Conservation (phyloP, 108 stramenopile species). For the Skeletonema costatum region DNA sequence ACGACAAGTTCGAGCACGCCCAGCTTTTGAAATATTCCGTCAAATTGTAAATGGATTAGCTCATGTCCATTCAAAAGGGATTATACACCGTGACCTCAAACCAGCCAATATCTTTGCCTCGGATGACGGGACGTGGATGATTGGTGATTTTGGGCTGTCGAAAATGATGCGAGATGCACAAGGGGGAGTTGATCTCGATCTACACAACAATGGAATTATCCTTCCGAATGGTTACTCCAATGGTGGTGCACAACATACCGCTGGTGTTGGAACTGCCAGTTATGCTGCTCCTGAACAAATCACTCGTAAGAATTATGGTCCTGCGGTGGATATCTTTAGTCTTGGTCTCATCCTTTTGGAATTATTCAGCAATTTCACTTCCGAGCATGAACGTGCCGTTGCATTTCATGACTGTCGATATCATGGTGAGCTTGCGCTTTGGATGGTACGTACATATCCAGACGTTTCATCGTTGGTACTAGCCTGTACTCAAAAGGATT, state of each 20-base stretch:
- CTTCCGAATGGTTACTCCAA: conserved; percentile 2
- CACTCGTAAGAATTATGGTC: conserved; percentile 71
- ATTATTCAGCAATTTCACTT: conserved; percentile 86
- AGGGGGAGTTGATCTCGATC: conserved; percentile 11
- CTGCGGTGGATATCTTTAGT: conserved; percentile 90
- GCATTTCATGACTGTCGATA: conserved; percentile 74
- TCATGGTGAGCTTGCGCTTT: conserved; percentile 47
- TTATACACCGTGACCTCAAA: conserved; percentile 90
- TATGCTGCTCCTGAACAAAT: conserved; percentile 96
- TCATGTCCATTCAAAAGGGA: conserved; percentile 79
- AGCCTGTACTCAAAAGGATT: conserved; percentile 65
- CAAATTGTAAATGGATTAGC: conserved; percentile 77
- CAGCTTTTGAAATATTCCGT: conserved; percentile 63
- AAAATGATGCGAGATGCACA: conserved; percentile 56
- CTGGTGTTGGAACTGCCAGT: conserved; percentile 93
- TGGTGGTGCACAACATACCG: conserved; percentile 48
- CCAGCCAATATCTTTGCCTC: conserved; percentile 85
- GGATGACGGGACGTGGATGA: conserved; percentile 74
- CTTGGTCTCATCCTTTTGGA: conserved; percentile 95
- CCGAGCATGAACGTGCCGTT: conserved; percentile 85
- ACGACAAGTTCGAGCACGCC: conserved; percentile 41
- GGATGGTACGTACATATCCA: conserved; percentile 54
- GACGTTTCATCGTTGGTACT: conserved; percentile 60
- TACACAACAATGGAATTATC: conserved; percentile 17
- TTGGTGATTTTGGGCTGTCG: conserved; percentile 94